Conservation (phyloP, 495 filamentous ascomycete species). For the Jackrogersella multiformis region DNA sequence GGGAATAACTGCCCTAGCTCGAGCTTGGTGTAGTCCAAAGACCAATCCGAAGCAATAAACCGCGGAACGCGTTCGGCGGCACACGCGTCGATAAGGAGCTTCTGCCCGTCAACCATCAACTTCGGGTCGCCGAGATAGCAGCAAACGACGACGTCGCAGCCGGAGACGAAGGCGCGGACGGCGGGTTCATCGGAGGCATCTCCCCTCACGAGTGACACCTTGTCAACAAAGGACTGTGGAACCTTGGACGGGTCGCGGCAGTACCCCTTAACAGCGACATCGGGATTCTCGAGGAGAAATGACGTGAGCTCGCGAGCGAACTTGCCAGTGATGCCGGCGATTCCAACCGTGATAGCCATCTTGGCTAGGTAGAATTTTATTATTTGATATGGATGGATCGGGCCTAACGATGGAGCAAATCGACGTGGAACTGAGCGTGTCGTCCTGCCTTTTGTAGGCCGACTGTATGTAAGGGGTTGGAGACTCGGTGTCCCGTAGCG, state of each 20-base stretch:
- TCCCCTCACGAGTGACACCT: constrained; percentile 34
- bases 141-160: constrained; percentile 50
- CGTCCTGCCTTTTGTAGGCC: background rate
- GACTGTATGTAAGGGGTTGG: background rate
- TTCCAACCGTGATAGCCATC: constrained; percentile 39
- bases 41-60: constrained; percentile 58
- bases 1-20: constrained; percentile 49
- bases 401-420: background rate
- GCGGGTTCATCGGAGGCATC: constrained; percentile 33
- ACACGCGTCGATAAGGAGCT: constrained; percentile 56
- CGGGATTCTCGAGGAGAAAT: constrained; percentile 36
- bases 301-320: constrained; percentile 43
- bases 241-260: constrained; percentile 47
- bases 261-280: constrained; percentile 44
- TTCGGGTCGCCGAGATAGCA: constrained; percentile 54
- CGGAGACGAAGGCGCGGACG: constrained; percentile 32
- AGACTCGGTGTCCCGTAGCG: constrained; percentile 6
- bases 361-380: background rate
- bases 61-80: constrained; percentile 50
- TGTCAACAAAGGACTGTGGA: constrained; percentile 24
- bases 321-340: constrained; percentile 48
- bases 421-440: too few species aligned
- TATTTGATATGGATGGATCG: background rate
- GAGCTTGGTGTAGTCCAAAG: constrained; percentile 54
- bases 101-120: constrained; percentile 58